Percentiles rank a stretch among this genome's conserved stretches.
phyloP scores from a whole-genome alignment of 2,329 filamentous ascomycete genomes.

The Neonectria neomacrospora region DNA sequence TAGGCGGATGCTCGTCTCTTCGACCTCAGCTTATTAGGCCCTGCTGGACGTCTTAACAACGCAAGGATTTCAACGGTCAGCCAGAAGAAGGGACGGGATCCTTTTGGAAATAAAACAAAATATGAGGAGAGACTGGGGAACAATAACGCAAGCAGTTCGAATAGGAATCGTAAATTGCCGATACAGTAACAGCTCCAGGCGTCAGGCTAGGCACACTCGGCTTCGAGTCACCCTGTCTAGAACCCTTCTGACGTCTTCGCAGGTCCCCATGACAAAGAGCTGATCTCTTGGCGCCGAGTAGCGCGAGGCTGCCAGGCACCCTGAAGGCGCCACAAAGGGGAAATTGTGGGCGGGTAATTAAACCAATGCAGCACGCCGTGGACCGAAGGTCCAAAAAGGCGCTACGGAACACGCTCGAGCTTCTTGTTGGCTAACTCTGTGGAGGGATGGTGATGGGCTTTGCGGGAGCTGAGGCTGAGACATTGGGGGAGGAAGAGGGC shows the following conservation, averaged over 20 bases:
- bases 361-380: constrained; percentile 35
- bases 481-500: constrained; percentile 16
- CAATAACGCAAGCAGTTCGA: constrained; percentile 23
- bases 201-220: constrained; percentile 41
- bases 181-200: constrained; percentile 16
- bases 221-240: constrained; percentile 34
- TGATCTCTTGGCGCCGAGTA: constrained; percentile 36
- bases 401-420: constrained; percentile 20
- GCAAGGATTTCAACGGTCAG: constrained; percentile 26
- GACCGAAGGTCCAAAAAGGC: constrained; percentile 12
- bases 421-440: constrained; percentile 22
- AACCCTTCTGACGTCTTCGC: constrained; percentile 41
- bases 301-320: constrained; percentile 40
- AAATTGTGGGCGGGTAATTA: constrained; percentile 45
- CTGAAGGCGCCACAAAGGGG: constrained; percentile 42
- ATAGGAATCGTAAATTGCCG: constrained; percentile 21
- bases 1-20: constrained; percentile 39
- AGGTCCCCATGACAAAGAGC: constrained; percentile 16
- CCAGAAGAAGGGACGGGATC: constrained; percentile 6
- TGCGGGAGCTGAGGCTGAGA: constrained; percentile 31
- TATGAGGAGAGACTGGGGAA: neutral
- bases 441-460: constrained; percentile 21
- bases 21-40: constrained; percentile 43
- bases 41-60: constrained; percentile 38
- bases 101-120: constrained; percentile 8